These are phyloP conservation scores for Tetradesmus lagerheimii DNA, from an alignment of 139 green algal genomes.

Conservation along the genomic window DNA sequence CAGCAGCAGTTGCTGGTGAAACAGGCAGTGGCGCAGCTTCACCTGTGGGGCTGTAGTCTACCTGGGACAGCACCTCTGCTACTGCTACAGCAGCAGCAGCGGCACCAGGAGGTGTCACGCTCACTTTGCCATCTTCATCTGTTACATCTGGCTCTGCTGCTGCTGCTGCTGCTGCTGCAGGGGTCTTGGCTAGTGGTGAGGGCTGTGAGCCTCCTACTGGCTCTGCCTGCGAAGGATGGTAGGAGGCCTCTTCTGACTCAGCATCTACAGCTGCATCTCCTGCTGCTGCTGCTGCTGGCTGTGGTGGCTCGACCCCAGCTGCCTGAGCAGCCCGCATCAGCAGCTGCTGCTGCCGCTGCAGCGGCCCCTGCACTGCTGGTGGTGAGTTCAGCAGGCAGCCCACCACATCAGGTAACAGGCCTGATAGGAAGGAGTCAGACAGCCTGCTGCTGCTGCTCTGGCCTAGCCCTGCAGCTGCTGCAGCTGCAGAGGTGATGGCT, in stretches of 20 bases:
- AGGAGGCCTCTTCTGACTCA: neutral
- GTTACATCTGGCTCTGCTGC: neutral
- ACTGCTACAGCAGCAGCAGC: neutral
- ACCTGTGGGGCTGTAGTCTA: neutral
- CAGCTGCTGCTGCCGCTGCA: conserved; percentile 16
- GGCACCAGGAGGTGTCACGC: neutral
- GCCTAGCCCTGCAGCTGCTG: neutral
- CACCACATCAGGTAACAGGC: conserved; percentile 20
- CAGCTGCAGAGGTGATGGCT: neutral
- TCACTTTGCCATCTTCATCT: neutral
- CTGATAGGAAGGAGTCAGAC: conserved; percentile 26
- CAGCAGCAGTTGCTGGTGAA: neutral
- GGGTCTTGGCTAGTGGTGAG: neutral
- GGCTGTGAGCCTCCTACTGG: neutral
- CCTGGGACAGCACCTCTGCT: neutral
- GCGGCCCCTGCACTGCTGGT: neutral
- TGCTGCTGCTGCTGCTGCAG: neutral
- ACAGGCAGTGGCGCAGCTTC: neutral
- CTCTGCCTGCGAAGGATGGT: neutral
- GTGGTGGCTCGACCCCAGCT: neutral
- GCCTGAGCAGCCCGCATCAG: neutral
- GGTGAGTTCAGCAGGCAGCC: conserved; percentile 14
- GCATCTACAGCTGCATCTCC: neutral
- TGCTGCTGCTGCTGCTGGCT: neutral
- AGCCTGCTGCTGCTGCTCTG: conserved; percentile 5